A percentile compares a stretch with the other conserved stretches of the same genome.
Conservation (phyloP, 257 asterid genomes). For the Nicotiana knightiana region DNA sequence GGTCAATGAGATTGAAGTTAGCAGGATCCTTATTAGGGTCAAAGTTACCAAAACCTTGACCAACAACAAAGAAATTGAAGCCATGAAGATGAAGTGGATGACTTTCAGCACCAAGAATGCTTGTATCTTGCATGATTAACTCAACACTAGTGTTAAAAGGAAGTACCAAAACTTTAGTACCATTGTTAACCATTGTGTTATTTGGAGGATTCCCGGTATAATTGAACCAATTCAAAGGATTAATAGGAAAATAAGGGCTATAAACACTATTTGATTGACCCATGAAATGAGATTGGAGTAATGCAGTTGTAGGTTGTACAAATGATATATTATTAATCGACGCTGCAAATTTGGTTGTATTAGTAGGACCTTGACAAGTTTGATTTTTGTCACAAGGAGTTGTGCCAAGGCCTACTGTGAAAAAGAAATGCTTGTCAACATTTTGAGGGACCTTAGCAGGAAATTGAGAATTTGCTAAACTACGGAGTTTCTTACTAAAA, state of each 20-base stretch:
- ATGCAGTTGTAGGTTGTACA: slow-evolving; percentile 30
- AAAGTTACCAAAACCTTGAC: slow-evolving; percentile 21
- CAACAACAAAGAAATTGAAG: slow-evolving; percentile 27
- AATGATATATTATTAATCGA: slow-evolving; percentile 44
- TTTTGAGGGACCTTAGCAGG: slow-evolving; percentile 29
- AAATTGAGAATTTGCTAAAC: slow-evolving; percentile 14
- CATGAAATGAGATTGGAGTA: slow-evolving; percentile 35
- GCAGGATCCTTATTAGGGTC: slow-evolving; percentile 23
- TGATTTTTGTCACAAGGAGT: slow-evolving; percentile 26
- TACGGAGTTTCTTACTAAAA: slow-evolving; percentile 20
- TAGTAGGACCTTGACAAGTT: slow-evolving; percentile 47
- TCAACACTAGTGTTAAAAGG: slow-evolving; percentile 27
- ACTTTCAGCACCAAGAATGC: slow-evolving; percentile 26
- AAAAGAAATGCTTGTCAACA: slow-evolving; percentile 28
- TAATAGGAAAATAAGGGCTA: slow-evolving; percentile 17
- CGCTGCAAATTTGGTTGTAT: slow-evolving; percentile 33
- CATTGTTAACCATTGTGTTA: slow-evolving; percentile 16
- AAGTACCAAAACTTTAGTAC: slow-evolving; percentile 24
- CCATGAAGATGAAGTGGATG: slow-evolving; percentile 36
- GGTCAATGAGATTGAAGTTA: slow-evolving; percentile 27
- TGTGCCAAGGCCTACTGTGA: slow-evolving; percentile 44
- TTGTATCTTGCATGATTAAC: slow-evolving; percentile 30
- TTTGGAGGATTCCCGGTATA: slow-evolving; percentile 27
- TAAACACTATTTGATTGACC: slow-evolving; percentile 19
- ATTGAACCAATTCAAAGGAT: slow-evolving; percentile 16